Conservation (phyloP, 805 yeast genomes). For the Suhomyces emberorum region DNA sequence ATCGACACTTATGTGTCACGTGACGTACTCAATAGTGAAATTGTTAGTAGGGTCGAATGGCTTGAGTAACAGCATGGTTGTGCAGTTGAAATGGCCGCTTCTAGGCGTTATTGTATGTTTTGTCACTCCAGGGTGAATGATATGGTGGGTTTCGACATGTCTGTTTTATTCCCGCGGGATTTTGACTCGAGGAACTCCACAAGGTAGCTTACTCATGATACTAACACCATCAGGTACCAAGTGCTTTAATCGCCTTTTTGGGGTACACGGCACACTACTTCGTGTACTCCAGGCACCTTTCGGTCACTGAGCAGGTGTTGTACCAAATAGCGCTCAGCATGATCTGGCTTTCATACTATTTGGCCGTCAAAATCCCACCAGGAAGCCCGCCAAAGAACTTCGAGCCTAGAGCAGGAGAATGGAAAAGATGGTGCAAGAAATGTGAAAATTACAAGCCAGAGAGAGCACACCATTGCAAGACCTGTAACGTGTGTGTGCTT, state of each 20-base stretch:
- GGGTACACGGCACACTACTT: constrained; percentile 64
- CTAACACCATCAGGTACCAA: constrained; percentile 55
- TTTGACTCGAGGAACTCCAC: neutral
- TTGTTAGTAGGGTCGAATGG: neutral
- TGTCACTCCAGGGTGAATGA: too few relatives aligned
- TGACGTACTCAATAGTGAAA: too few relatives aligned
- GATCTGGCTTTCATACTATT: constrained; percentile 70
- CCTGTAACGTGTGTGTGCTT: constrained; percentile 71
- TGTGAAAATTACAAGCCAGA: constrained; percentile 76
- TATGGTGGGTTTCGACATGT: too few relatives aligned
- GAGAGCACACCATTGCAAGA: constrained; percentile 81
- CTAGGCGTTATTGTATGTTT: constrained; percentile 17
- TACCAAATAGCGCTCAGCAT: constrained; percentile 48
- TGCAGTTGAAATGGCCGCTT: constrained; percentile 16
- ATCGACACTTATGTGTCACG: neutral
- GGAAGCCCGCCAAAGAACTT: constrained; percentile 61
- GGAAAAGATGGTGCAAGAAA: constrained; percentile 71
- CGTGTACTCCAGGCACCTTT: constrained; percentile 46
- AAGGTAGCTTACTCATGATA: neutral
- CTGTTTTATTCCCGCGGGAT: too few relatives aligned
- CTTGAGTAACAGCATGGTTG: constrained; percentile 5
- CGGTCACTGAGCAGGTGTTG: constrained; percentile 37
- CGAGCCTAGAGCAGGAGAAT: constrained; percentile 42
- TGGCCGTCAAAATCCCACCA: constrained; percentile 66
- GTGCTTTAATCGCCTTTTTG: constrained; percentile 49